Conservation (phyloP, 2,329 filamentous ascomycete species). For the Elsinoe perseae region DNA sequence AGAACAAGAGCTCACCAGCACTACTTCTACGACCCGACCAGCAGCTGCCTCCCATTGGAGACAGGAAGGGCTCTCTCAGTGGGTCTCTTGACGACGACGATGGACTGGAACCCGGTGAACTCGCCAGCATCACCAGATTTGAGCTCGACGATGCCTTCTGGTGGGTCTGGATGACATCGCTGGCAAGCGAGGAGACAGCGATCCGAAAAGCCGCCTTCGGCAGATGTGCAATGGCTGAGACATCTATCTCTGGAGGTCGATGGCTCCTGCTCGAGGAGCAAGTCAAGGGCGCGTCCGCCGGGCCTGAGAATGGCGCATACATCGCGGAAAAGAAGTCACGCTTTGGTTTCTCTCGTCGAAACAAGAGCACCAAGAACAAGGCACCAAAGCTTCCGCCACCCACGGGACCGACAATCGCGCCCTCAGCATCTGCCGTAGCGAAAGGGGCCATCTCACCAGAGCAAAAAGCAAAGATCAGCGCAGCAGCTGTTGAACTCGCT, state of each 20-base stretch:
- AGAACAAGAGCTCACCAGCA: conserved; percentile 46
- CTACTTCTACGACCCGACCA: conserved; percentile 86
- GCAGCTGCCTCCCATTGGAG: conserved; percentile 74
- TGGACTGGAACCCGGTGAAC: conserved; percentile 77
- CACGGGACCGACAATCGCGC: conserved; percentile 31
- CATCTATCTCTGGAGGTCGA: conserved; percentile 66
- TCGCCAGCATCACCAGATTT: conserved; percentile 81
- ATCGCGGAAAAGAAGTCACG: conserved; percentile 93
- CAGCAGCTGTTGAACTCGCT: conserved; percentile 77
- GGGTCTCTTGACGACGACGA: conserved; percentile 62
- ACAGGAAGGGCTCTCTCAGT: conserved; percentile 36
- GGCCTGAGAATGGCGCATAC: conserved; percentile 76
- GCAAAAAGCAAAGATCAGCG: conserved; percentile 87
- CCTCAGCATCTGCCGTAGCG: conserved; percentile 51
- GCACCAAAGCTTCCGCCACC: conserved; percentile 36
- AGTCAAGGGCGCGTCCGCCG: conserved; percentile 82
- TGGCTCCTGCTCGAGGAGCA: conserved; percentile 97
- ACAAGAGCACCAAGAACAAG: conserved; percentile 51
- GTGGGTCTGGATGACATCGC: conserved; percentile 99
- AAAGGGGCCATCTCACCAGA: conserved; percentile 82
- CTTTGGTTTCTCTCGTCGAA: conserved; percentile 71
- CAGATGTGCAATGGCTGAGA: conserved; percentile 86
- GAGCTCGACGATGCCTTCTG: conserved; percentile 94
- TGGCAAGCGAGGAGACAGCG: conserved; percentile 80
- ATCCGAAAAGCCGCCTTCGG: conserved; percentile 89